Conservation (phyloP, 2,329 filamentous ascomycete genomes). For the Ophiostoma australiae region DNA sequence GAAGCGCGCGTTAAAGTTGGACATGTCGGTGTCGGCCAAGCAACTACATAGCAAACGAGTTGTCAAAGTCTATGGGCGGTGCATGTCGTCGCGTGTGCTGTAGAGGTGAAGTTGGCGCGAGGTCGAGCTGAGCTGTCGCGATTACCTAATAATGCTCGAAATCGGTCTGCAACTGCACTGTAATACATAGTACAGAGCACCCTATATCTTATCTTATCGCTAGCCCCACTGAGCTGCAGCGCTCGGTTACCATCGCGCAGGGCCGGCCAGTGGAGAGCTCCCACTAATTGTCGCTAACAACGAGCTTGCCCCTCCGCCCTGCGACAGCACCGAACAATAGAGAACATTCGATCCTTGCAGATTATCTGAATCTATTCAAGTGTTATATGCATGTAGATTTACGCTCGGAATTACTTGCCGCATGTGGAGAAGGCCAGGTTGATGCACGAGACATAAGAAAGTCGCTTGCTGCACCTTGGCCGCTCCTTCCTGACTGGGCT, state of each 20-base stretch:
- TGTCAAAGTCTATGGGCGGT: not conserved
- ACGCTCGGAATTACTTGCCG: not conserved
- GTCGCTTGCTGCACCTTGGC: not conserved
- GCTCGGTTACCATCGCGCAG: conserved; percentile 1
- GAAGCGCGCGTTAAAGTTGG: conserved; percentile 40
- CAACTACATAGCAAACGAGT: too few species aligned
- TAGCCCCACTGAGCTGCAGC: not conserved
- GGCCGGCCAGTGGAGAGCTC: not conserved
- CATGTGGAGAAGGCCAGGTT: not conserved
- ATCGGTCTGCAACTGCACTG: not conserved
- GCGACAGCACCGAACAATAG: not conserved
- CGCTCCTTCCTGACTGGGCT: too few species aligned
- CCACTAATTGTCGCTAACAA: not conserved
- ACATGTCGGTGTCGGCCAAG: conserved; percentile 36
- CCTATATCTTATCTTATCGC: not conserved
- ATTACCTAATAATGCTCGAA: not conserved
- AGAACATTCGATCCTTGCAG: not conserved
- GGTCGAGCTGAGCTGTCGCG: not conserved
- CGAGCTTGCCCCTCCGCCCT: not conserved
- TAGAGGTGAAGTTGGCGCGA: not conserved
- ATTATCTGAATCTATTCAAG: not conserved
- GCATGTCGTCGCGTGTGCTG: not conserved
- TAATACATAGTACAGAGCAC: not conserved
- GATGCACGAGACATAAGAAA: not conserved
- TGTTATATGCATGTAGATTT: too few species aligned